Conservation (phyloP, 192 early-diverging fungal species). For the Geranomyces michiganensis region DNA sequence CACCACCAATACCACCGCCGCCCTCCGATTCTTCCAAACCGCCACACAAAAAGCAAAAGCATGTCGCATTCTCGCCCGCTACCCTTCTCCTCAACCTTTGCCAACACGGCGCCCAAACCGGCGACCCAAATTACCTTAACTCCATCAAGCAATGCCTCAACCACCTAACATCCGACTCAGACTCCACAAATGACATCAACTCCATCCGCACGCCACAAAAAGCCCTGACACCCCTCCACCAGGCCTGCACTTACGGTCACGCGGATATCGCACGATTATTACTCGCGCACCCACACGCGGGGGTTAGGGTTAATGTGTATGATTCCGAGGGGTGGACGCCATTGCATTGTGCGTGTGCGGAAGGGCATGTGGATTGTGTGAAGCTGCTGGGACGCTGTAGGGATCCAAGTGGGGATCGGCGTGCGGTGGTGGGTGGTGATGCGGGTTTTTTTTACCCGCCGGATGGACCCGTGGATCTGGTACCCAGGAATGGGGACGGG, state of each 20-base stretch:
- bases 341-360: constrained; percentile 69
- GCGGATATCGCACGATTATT: constrained; percentile 40
- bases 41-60: constrained; percentile 18
- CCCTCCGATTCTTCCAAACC: too few species aligned
- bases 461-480: constrained; percentile 54
- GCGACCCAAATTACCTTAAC: constrained; percentile 10
- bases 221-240: constrained; percentile 53
- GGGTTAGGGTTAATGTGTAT: constrained; percentile 43
- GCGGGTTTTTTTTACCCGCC: constrained; percentile 27
- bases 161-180: background rate
- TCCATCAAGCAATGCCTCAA: constrained; percentile 10
- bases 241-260: constrained; percentile 60
- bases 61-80: constrained; percentile 41
- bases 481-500: constrained; percentile 46
- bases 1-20: constrained; percentile 1
- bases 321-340: constrained; percentile 69
- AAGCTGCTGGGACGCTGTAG: constrained; percentile 45
- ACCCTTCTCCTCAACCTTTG: constrained; percentile 48
- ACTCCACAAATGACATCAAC: too few species aligned
- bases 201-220: constrained; percentile 46
- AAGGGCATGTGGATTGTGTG: constrained; percentile 61
- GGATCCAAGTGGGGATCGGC: background rate
- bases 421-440: constrained; percentile 8
- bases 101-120: constrained; percentile 30
- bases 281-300: constrained; percentile 27